A percentile compares a stretch with the other conserved stretches of the same genome.
Conservation (phyloP, 768 basidiomycete genomes). For the Termitomyces sp. region DNA sequence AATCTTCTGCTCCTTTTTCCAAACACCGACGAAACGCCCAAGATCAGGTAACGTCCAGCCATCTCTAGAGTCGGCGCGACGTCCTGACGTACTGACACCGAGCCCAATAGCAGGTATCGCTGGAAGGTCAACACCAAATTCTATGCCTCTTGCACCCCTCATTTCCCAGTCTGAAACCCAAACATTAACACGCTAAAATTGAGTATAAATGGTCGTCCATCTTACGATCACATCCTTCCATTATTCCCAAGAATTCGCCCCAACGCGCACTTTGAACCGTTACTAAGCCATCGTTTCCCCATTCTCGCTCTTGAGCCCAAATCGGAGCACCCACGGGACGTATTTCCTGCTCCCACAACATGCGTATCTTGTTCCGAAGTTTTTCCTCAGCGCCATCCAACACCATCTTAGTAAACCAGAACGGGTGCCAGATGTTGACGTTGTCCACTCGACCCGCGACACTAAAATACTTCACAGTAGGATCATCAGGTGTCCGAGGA, state of each 20-base stretch:
- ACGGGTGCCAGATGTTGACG: slow-evolving; percentile 83
- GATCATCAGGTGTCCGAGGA: slow-evolving; percentile 73
- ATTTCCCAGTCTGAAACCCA: slow-evolving; percentile 75
- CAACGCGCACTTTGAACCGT: slow-evolving; percentile 89
- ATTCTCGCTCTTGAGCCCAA: slow-evolving; percentile 48
- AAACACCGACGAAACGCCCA: slow-evolving; percentile 54
- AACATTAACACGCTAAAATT: neutral
- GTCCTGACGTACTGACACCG: slow-evolving; percentile 16
- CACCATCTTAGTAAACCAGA: slow-evolving; percentile 95
- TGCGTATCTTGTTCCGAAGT: slow-evolving; percentile 39
- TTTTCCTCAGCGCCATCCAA: slow-evolving; percentile 78
- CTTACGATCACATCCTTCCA: slow-evolving; percentile 83
- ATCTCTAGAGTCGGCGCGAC: slow-evolving; percentile 20
- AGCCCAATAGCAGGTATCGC: slow-evolving; percentile 41
- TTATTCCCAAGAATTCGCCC: slow-evolving; percentile 91
- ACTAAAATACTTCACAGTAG: slow-evolving; percentile 86
- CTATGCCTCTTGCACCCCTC: slow-evolving; percentile 80
- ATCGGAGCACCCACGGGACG: slow-evolving; percentile 23
- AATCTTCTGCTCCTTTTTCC: slow-evolving; percentile 51
- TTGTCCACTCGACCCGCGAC: slow-evolving; percentile 72
- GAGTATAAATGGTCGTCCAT: neutral
- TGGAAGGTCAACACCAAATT: slow-evolving; percentile 55
- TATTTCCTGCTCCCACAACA: slow-evolving; percentile 25
- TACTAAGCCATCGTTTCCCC: slow-evolving; percentile 92
- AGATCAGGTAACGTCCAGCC: slow-evolving; percentile 55